Percentiles rank a stretch among this genome's conserved stretches.
Evolutionary conservation across 2,329 filamentous ascomycete genomes (phyloP).

Genomic region (Phialophora macrospora): DNA sequence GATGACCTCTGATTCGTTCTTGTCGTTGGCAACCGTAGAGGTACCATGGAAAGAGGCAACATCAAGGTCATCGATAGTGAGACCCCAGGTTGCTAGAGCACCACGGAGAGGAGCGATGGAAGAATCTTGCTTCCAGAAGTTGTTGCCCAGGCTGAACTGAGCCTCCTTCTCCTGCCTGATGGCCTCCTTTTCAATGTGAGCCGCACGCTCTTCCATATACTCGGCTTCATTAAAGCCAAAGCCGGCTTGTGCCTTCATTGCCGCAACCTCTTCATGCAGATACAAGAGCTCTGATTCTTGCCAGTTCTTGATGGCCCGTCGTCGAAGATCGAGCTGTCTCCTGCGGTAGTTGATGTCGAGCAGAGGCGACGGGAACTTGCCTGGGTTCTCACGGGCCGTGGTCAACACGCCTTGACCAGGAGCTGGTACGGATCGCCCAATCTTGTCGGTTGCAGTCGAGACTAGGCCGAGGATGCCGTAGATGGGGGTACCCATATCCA

Average conservation of each 20-base stretch:
- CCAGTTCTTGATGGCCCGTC: constrained; percentile 94
- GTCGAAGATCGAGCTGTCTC: constrained; percentile 90
- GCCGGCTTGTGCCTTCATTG: constrained; percentile 79
- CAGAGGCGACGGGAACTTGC: constrained; percentile 92
- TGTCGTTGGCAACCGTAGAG: constrained; percentile 97
- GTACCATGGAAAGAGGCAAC: constrained; percentile 99
- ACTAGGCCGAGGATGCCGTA: constrained; percentile 93
- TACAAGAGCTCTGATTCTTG: constrained; percentile 94
- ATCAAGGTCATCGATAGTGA: constrained; percentile 92
- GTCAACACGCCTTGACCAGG: constrained; percentile 97
- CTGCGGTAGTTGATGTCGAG: constrained; percentile 97
- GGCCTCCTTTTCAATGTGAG: constrained; percentile 87
- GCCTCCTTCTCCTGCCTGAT: constrained; percentile 90
- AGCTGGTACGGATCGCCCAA: constrained; percentile 93
- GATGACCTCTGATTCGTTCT: constrained; percentile 98
- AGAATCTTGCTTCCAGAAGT: constrained; percentile 97
- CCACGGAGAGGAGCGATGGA: constrained; percentile 94
- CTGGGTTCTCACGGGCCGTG: constrained; percentile 84
- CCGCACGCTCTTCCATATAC: constrained; percentile 81
- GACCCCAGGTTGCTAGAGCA: constrained; percentile 94
- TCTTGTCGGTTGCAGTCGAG: constrained; percentile 97
- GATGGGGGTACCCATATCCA: constrained; percentile 98
- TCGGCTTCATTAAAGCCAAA: constrained; percentile 77
- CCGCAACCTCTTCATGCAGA: constrained; percentile 86
- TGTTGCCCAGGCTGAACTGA: constrained; percentile 90